Evolutionary conservation across 1,139 yeast genomes (phyloP), one percentile per base, ranked within the genome.

Genomic region (Yamadazyma epiphylla): DNA sequence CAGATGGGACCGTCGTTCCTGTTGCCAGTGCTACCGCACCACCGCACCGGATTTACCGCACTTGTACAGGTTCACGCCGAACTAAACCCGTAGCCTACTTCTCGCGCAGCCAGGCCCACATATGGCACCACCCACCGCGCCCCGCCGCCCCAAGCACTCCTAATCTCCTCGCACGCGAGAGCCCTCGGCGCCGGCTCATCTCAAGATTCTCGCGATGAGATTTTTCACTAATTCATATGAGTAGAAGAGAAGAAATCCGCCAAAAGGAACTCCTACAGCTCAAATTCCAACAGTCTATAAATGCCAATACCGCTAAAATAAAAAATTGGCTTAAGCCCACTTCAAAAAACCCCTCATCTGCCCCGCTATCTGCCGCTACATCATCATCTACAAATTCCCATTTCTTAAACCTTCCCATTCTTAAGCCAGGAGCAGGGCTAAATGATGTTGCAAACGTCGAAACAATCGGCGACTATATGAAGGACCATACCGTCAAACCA

Each of bases 211-310:
- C n/a, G n/a, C n/a, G n/a, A n/a, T n/a, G n/a, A n/a, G n/a, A n/a
- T n/a, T n/a, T n/a, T n/a, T n/a, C n/a, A n/a, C n/a, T n/a, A n/a
- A n/a, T n/a, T n/a, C n/a, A 15, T 14, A 43, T 42, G 34, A 60
- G 56, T 35, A 49, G 65, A 33, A 45, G 73, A 19, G 49, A 61
- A 30, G 77, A 71, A 41, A 71, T 72, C 32, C 62, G 64, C 41
- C 46, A 57, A 28, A 74, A 74, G 42, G 70, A 74, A 37, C 66
- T 62, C 24, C 55, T 74, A 10, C 80, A 70, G 41, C 64, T 74
- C 11, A 58, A 58, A 38, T 63, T 74, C 43, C 76, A 69, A 45
- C 55, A 67, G 7, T 62, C 70, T 4, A 48, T 74, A 11, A 43
- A 64, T 5, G 58, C 57, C 24, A 62, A 60, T 17, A 64, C 63